These are phyloP conservation scores for Aspergillus homomorphus DNA, from an alignment of 495 filamentous ascomycete species.

Conservation along the genomic window DNA sequence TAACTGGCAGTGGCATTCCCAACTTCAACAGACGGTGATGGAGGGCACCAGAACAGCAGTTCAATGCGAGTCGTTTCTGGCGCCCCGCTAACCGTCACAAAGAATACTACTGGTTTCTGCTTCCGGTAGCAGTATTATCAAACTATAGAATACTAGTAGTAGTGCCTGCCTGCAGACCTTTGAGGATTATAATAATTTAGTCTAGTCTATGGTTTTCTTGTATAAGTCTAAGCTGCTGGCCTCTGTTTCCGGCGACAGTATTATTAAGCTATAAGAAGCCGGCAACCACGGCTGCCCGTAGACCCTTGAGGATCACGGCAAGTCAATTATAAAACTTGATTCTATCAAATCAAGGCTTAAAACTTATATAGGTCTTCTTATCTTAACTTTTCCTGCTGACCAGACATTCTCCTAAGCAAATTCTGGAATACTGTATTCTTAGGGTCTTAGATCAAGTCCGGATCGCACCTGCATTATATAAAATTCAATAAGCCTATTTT, in stretches of 20 bases:
- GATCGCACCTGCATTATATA: background rate
- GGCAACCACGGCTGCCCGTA: background rate
- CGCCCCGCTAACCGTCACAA: too few relatives aligned
- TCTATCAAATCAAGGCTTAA: too few relatives aligned
- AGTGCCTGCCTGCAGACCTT: background rate
- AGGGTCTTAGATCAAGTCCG: background rate
- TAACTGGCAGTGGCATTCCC: too few relatives aligned
- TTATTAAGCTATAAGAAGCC: constrained; percentile 14
- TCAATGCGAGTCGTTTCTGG: too few relatives aligned
- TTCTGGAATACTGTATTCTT: background rate
- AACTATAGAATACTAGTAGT: constrained; percentile 4
- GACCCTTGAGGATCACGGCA: background rate
- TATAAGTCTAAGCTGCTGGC: background rate
- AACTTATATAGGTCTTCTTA: background rate
- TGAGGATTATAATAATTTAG: background rate
- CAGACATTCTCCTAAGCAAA: background rate
- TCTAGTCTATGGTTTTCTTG: constrained; percentile 2
- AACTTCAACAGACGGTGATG: too few relatives aligned
- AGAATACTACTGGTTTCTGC: constrained; percentile 4
- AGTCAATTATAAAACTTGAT: background rate
- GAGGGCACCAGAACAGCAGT: too few relatives aligned
- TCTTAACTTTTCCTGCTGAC: background rate
- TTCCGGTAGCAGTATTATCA: constrained; percentile 16
- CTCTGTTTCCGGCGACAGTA: constrained; percentile 17
- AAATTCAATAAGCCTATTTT: background rate